Base-by-base conservation (phyloP, 2,329 filamentous ascomycete species). In the Aspergillus quadricinctus region DNA sequence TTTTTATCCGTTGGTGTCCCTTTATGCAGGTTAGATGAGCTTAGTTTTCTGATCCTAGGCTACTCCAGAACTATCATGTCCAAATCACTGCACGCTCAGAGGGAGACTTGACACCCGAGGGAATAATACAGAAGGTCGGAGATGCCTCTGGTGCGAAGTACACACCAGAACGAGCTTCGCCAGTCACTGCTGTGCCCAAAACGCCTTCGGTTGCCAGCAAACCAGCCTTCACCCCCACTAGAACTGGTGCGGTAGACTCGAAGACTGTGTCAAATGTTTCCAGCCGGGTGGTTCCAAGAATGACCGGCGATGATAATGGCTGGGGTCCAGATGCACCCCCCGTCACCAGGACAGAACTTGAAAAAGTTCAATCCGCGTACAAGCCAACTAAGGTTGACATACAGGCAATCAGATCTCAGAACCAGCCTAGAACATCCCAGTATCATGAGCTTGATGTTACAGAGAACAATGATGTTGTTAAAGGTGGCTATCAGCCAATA, bases 131-230 rank as follows among this genome's bases (percentile, higher is more conserved):
- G 72, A 97, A 97, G 76, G 91, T 99, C 49, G 85, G 91, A 58
- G 92, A 97, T 80, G 88, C 94, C 28, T 97, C 94, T 46, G 94
- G 94, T 58, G 85, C 93, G 61, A 97, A 97, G 75, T 99, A 99
- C 77, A 90, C 91, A 3, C 84, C 84, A 10, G 88, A 86, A 53
- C 82, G 81, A 57, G 80, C 84, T 25, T 79, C 82, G 28, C 75
- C 82, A 25, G 72, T 79, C 49, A 73, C 80, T 28, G 74, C 83
- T 48, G 78, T 83, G 23, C 82, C 85, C 53, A 76, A 35, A 35
- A 35, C 72, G 45, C 89, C 91, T 8, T 84, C 88, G 0, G 82
- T 91, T 55, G 87, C 91, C 61, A 90, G 90, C 57, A 97, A 97
- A 78, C 93, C 94, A 35, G 91, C 89, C 50, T 96, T 96, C 70